These are phyloP conservation scores for Tubosaeta sp. DNA, from an alignment of 768 basidiomycete species.

Conservation along the genomic window DNA sequence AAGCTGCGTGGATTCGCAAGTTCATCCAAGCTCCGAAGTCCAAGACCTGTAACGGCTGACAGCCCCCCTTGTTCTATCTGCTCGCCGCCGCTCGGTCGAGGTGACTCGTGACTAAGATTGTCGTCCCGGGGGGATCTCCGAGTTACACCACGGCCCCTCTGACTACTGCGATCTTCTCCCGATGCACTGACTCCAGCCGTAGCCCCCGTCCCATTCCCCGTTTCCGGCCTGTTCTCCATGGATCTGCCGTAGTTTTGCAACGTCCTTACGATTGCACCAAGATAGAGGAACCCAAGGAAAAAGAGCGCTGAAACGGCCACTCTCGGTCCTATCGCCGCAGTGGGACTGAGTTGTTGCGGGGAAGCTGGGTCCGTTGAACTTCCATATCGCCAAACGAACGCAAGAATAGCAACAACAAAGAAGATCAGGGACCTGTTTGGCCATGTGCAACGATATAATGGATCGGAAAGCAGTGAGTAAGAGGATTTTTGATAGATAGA, in stretches of 20 bases:
- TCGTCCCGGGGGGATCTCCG: background rate
- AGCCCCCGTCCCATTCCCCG: background rate
- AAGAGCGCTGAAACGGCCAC: constrained; percentile 53
- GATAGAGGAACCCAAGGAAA: constrained; percentile 56
- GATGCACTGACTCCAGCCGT: background rate
- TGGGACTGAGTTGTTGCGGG: constrained; percentile 34
- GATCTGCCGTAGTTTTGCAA: constrained; percentile 52
- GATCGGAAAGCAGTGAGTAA: background rate
- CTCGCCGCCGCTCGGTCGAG: constrained; percentile 6
- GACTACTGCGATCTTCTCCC: background rate
- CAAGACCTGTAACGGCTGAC: constrained; percentile 27
- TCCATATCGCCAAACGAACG: constrained; percentile 65
- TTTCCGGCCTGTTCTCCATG: background rate
- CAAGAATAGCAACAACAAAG: constrained; percentile 58
- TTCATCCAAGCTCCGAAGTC: constrained; percentile 24
- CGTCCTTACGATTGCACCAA: constrained; percentile 57
- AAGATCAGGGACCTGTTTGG: constrained; percentile 57
- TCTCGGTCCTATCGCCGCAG: constrained; percentile 47
- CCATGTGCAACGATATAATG: background rate
- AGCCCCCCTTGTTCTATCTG: constrained; percentile 12
- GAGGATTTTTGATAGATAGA: background rate
- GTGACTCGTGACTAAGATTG: background rate
- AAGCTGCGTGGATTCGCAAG: constrained; percentile 3
- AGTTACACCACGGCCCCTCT: constrained; percentile 1
- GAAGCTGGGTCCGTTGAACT: constrained; percentile 36